Evolutionary conservation across 257 asterid species (phyloP).

Genomic region (Vinca minor): DNA sequence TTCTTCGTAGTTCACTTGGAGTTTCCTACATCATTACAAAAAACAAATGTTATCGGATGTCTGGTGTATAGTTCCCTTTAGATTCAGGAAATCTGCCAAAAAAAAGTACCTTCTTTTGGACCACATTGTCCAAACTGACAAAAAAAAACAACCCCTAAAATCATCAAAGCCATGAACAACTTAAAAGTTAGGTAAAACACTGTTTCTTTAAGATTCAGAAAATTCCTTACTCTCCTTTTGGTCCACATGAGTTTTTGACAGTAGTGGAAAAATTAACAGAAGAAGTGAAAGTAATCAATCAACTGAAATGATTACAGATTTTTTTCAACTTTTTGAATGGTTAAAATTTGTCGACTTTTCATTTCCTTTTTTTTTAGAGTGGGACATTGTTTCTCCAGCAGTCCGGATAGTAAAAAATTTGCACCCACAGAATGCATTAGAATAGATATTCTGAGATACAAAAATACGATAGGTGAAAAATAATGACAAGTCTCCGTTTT

Average conservation of each 20-base stretch:
- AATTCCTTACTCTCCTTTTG: background rate
- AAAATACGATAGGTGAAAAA: too few relatives aligned
- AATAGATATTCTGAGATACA: too few relatives aligned
- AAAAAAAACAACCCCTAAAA: background rate
- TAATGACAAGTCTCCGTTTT: too few relatives aligned
- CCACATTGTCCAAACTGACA: background rate
- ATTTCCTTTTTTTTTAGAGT: background rate
- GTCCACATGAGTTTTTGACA: background rate
- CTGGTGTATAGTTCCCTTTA: constrained; percentile 2
- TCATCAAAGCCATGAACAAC: background rate
- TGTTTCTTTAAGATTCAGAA: background rate
- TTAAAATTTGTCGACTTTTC: background rate
- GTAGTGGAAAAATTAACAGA: background rate
- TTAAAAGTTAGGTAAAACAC: background rate
- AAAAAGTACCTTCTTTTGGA: background rate
- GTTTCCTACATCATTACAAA: too few relatives aligned
- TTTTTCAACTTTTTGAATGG: constrained; percentile 1
- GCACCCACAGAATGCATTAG: too few relatives aligned
- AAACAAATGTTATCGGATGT: background rate
- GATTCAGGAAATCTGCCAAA: background rate
- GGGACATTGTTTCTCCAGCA: background rate
- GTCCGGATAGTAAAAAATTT: too few relatives aligned
- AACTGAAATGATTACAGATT: constrained; percentile 6
- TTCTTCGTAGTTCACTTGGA: too few relatives aligned
- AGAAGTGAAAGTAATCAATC: background rate